Evolutionary conservation across 208 protist species (phyloP).

Genomic region (Crithidia fasciculata): DNA sequence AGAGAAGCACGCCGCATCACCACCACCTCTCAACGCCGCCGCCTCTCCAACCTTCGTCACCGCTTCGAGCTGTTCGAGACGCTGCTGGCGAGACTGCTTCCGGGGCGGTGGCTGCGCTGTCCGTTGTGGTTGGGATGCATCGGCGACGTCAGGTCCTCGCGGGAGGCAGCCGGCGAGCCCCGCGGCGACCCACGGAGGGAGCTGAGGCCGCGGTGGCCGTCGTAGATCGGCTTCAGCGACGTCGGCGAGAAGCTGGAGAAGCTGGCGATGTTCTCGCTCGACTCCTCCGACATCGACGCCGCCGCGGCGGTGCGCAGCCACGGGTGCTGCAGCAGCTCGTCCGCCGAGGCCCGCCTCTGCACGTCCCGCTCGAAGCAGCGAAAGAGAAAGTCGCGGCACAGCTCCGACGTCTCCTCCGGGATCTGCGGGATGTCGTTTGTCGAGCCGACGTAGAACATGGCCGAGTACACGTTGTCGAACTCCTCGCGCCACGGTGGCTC

Average conservation of each 20-base stretch:
- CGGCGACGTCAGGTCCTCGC: conserved; percentile 21
- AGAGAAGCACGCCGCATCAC: neutral
- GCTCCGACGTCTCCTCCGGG: conserved; percentile 72
- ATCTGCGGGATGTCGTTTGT: conserved; percentile 75
- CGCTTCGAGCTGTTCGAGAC: conserved; percentile 10
- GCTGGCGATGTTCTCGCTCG: conserved; percentile 27
- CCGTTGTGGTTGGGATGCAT: conserved; percentile 9
- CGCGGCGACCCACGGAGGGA: conserved; percentile 4
- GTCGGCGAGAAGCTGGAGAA: conserved; percentile 21
- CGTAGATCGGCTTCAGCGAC: conserved; percentile 10
- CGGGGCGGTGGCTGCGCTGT: neutral
- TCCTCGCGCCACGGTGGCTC: conserved; percentile 75
- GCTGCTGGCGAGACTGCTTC: conserved; percentile 17
- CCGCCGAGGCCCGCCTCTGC: conserved; percentile 63
- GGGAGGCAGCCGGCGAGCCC: conserved; percentile 11
- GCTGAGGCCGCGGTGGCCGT: neutral
- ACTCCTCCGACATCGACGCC: conserved; percentile 21
- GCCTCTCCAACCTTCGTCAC: neutral
- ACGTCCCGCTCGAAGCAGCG: conserved; percentile 82
- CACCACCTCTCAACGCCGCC: neutral
- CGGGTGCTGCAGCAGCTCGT: conserved; percentile 78
- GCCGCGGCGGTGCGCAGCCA: conserved; percentile 52
- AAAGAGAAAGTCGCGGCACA: conserved; percentile 71
- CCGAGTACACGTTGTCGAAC: conserved; percentile 85
- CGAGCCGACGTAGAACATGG: conserved; percentile 80